Conservation (phyloP, 768 basidiomycete species). For the Agaricus sinodeliciosus region DNA sequence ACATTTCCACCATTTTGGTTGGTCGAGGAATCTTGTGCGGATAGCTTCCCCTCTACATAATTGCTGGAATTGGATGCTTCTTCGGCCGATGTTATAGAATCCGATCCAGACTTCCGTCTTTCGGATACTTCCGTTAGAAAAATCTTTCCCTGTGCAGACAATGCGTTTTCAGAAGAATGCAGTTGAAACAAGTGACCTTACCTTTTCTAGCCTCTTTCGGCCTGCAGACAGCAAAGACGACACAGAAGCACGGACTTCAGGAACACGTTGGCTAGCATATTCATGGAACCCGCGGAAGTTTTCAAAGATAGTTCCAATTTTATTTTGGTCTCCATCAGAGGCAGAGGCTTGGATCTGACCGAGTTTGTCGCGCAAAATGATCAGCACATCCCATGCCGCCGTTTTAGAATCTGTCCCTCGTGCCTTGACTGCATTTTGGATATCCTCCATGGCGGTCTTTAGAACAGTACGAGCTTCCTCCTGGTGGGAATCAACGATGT, state of each 20-base stretch:
- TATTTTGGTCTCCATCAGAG: neutral
- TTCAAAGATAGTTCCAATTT: constrained; percentile 6
- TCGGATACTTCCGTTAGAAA: neutral
- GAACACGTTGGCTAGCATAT: neutral
- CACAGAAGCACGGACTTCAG: neutral
- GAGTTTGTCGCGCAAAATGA: constrained; percentile 3
- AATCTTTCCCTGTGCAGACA: neutral
- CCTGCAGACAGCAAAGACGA: neutral
- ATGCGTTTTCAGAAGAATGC: neutral
- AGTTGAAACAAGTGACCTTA: neutral
- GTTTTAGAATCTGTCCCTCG: neutral
- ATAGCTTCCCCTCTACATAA: neutral
- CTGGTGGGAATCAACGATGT: constrained; percentile 28
- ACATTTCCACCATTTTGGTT: neutral
- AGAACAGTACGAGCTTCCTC: constrained; percentile 34
- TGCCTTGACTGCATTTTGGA: constrained; percentile 18
- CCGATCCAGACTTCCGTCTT: neutral
- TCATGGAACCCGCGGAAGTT: neutral
- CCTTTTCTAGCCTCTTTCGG: constrained; percentile 3
- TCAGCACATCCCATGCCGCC: constrained; percentile 2
- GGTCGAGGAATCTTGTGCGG: neutral
- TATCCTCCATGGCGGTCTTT: constrained; percentile 27
- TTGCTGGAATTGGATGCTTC: neutral
- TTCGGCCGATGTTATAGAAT: neutral
- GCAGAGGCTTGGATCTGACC: neutral